Evolutionary conservation across 2,329 filamentous ascomycete genomes (phyloP).

Genomic region (Drechslera avenae): DNA sequence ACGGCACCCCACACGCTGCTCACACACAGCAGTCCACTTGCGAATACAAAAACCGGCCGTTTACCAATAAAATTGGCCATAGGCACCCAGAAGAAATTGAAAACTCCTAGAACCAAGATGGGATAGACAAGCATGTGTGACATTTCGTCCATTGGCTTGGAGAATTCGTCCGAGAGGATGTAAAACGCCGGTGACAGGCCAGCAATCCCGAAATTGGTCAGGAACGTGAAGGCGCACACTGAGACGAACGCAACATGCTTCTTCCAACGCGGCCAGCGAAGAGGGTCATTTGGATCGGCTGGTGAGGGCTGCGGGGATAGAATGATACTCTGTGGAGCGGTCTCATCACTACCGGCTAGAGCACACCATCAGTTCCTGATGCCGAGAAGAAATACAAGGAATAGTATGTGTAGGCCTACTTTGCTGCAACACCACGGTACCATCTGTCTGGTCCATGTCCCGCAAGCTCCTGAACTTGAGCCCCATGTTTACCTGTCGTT

Average conservation of each 20-base stretch:
- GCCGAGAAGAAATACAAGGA: not conserved
- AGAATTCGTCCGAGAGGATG: conserved; percentile 53
- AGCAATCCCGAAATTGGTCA: conserved; percentile 54
- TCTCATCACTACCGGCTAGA: conserved; percentile 1
- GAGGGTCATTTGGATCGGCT: conserved; percentile 55
- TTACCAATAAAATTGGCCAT: conserved; percentile 56
- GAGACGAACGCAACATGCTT: conserved; percentile 48
- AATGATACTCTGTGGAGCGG: conserved; percentile 36
- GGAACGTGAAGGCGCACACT: conserved; percentile 54
- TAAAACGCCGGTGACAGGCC: conserved; percentile 53
- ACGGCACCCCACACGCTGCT: conserved; percentile 56
- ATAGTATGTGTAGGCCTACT: conserved; percentile 11
- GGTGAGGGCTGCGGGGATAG: conserved; percentile 56
- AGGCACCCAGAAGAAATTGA: conserved; percentile 60
- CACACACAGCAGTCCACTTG: conserved; percentile 51
- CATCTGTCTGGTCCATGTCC: conserved; percentile 47
- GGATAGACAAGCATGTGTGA: conserved; percentile 48
- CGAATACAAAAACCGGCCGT: conserved; percentile 54
- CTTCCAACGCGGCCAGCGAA: conserved; percentile 55
- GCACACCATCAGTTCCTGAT: not conserved
- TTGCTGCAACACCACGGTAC: conserved; percentile 46
- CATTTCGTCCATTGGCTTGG: conserved; percentile 53
- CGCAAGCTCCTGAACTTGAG: conserved; percentile 41
- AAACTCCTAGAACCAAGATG: conserved; percentile 56
- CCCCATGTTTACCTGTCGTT: conserved; percentile 27